Conservation (phyloP, 495 filamentous ascomycete genomes). For the Penicillium mononematosum region DNA sequence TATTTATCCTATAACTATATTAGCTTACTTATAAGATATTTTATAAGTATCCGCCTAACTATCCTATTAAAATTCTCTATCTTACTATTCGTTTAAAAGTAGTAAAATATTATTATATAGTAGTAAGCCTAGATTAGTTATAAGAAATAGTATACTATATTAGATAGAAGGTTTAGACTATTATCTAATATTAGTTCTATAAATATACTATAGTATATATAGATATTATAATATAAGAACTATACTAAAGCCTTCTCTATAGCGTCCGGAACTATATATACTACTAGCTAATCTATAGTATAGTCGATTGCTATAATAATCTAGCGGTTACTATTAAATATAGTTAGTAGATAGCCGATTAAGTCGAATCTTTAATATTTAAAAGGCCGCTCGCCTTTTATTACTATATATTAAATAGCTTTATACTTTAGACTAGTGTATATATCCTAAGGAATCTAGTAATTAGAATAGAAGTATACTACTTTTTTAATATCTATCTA, state of each 20-base stretch:
- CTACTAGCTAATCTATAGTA: not conserved
- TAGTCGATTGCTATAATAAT: conserved; percentile 4
- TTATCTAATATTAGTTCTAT: conserved; percentile 6
- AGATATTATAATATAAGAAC: not conserved
- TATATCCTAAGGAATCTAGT: not conserved
- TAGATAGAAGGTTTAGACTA: not conserved
- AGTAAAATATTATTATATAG: too few species aligned
- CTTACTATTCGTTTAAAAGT: too few species aligned
- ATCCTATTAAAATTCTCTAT: too few species aligned
- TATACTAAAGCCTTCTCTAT: too few species aligned
- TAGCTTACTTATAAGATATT: too few species aligned
- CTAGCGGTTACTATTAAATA: not conserved
- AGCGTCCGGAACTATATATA: not conserved
- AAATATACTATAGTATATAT: not conserved
- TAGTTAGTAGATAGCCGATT: not conserved
- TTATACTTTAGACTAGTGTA: not conserved
- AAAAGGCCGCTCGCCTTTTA: not conserved
- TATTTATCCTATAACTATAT: too few species aligned
- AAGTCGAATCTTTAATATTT: conserved; percentile 2
- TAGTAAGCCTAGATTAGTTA: too few species aligned
- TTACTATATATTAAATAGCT: conserved; percentile 3
- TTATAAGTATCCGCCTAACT: too few species aligned
- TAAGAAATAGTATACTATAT: too few species aligned
- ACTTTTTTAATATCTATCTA: conserved; percentile 1
- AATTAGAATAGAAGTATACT: not conserved